Conservation (phyloP, 352 stramenopile species). For the Globisporangium uncinulatum region DNA sequence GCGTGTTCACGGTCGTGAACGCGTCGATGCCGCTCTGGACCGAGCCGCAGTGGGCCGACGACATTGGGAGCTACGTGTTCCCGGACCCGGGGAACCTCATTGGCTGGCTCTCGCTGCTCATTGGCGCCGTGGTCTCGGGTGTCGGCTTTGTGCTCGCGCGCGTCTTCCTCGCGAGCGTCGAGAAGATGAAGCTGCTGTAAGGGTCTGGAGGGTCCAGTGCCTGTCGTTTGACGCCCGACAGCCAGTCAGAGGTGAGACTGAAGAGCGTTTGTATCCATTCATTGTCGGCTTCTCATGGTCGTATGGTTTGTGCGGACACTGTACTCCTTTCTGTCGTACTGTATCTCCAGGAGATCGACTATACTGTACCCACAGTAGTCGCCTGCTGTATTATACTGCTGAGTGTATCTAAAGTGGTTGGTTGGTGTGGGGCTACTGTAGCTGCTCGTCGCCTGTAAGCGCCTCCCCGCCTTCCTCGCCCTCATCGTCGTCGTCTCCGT, state of each 20-base stretch:
- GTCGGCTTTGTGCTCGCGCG: conserved; percentile 33
- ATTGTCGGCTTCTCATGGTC: background rate
- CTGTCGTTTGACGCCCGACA: background rate
- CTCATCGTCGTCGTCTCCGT: conserved; percentile 13
- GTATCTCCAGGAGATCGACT: too few relatives aligned
- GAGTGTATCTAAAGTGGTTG: background rate
- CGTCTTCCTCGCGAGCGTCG: conserved; percentile 53
- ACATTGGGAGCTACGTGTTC: conserved; percentile 78
- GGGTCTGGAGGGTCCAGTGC: background rate
- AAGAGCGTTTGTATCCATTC: background rate
- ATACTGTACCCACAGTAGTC: background rate
- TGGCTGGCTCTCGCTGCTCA: conserved; percentile 59
- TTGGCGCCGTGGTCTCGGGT: conserved; percentile 40
- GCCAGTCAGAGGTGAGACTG: background rate
- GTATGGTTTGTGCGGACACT: too few relatives aligned
- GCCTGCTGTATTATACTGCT: background rate
- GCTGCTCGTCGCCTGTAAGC: conserved; percentile 18
- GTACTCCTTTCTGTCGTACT: too few relatives aligned
- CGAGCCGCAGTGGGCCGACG: conserved; percentile 57
- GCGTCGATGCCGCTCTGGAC: conserved; percentile 67
- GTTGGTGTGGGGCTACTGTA: background rate
- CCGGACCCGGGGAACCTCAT: conserved; percentile 66
- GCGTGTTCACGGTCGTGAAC: conserved; percentile 63
- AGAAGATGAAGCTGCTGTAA: conserved; percentile 85
- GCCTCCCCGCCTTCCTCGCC: conserved; percentile 20